These are phyloP conservation scores for Lolium multiflorum DNA, from an alignment of 176 grass and related monocot species.

Conservation along the genomic window DNA sequence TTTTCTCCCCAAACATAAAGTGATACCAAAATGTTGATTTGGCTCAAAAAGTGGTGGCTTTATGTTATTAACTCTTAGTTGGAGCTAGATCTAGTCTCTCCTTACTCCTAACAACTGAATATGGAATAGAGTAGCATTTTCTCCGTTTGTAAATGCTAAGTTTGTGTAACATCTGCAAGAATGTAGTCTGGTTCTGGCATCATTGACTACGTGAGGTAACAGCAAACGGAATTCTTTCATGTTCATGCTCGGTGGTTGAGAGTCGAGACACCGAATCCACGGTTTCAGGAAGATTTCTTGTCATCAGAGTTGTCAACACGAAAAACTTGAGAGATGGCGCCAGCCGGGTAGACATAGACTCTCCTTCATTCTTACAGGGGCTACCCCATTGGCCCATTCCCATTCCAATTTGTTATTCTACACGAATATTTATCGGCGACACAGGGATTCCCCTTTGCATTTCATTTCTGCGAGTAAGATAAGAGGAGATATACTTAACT, in stretches of 20 bases:
- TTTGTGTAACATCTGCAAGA: neutral
- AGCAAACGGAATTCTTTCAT: neutral
- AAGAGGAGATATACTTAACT: constrained; percentile 13
- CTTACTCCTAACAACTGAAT: neutral
- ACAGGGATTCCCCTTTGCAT: neutral
- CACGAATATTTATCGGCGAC: constrained; percentile 13
- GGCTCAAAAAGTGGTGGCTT: no score
- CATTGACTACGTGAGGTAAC: neutral
- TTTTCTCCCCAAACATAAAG: no score
- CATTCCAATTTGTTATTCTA: constrained; percentile 25
- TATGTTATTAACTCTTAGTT: no score
- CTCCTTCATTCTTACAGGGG: neutral
- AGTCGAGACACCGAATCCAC: constrained; percentile 26
- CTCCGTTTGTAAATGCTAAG: constrained; percentile 14
- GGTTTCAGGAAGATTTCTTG: constrained; percentile 5
- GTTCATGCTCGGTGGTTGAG: constrained; percentile 42
- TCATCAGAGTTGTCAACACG: neutral
- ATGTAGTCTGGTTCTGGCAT: neutral
- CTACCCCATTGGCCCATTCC: neutral
- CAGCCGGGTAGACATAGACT: neutral
- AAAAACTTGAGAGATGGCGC: neutral
- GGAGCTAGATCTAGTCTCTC: neutral
- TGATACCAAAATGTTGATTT: no score
- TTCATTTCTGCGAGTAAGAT: neutral
- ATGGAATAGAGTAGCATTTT: neutral